Conservation (phyloP, 1,284 basidiomycete genomes). For the Austroboletus rostrupii region DNA sequence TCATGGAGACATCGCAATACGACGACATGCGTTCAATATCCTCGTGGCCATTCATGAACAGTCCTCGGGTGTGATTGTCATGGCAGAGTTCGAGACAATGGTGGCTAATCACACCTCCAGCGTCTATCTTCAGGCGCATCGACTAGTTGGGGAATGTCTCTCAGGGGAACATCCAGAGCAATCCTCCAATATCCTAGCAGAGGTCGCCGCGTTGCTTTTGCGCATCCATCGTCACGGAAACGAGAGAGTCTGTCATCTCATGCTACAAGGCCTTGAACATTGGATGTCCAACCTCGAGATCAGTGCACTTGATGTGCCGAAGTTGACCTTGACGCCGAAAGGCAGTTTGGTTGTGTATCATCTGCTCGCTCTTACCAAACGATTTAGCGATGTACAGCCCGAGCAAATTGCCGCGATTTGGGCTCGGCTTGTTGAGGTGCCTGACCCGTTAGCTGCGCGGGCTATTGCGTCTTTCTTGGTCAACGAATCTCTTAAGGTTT, state of each 20-base stretch:
- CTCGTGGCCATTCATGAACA: constrained; percentile 74
- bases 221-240: constrained; percentile 56
- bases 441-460: constrained; percentile 72
- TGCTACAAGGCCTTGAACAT: constrained; percentile 71
- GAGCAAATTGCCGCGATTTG: constrained; percentile 85
- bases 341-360: constrained; percentile 76
- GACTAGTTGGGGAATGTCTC: constrained; percentile 72
- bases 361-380: constrained; percentile 79
- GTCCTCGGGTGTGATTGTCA: constrained; percentile 53
- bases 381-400: constrained; percentile 73
- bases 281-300: constrained; percentile 78
- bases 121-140: constrained; percentile 80
- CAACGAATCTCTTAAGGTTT: constrained; percentile 84
- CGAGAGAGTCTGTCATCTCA: constrained; percentile 48
- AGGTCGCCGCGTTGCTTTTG: constrained; percentile 73
- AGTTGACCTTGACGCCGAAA: constrained; percentile 45
- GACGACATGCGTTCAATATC: constrained; percentile 76
- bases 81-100: constrained; percentile 74
- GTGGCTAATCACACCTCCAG: constrained; percentile 72
- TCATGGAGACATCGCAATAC: constrained; percentile 64
- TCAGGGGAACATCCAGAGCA: constrained; percentile 78
- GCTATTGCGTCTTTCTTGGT: constrained; percentile 82
- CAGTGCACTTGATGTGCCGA: constrained; percentile 30
- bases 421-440: constrained; percentile 68
- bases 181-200: constrained; percentile 65